Evolutionary conservation across 2,329 filamentous ascomycete species (phyloP).

Genomic region (Clarireedia homoeocarpa): DNA sequence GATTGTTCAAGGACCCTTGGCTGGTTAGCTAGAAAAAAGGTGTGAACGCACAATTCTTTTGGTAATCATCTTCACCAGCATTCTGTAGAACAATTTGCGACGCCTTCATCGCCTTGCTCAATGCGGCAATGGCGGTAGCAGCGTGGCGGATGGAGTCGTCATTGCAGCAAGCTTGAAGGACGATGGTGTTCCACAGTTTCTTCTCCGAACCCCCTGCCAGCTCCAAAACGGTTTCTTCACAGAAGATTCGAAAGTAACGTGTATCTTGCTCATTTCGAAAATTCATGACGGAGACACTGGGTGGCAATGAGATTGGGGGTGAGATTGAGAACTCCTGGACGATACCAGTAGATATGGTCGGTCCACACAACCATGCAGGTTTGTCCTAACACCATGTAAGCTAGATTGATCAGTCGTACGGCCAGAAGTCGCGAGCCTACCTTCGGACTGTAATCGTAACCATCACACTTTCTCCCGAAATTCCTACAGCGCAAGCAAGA

Average conservation of each 20-base stretch:
- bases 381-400: not conserved
- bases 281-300: not conserved
- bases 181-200: slow-evolving; percentile 14
- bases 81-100: not conserved
- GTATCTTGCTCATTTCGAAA: slow-evolving; percentile 16
- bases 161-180: slow-evolving; percentile 15
- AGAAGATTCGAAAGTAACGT: slow-evolving; percentile 19
- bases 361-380: slow-evolving; percentile 7
- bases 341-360: slow-evolving; percentile 8
- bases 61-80: not conserved
- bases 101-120: slow-evolving; percentile 14
- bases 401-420: not conserved
- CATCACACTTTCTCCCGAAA: slow-evolving; percentile 9
- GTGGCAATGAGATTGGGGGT: not conserved
- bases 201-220: slow-evolving; percentile 13
- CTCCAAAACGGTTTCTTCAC: slow-evolving; percentile 13
- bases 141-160: slow-evolving; percentile 14
- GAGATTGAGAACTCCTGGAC: not conserved
- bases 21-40: no score
- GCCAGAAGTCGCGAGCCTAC: not conserved
- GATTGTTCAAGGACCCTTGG: no score
- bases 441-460: slow-evolving; percentile 9
- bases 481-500: slow-evolving; percentile 7
- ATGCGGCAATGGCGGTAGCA: slow-evolving; percentile 15
- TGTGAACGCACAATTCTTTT: slow-evolving; percentile 1